A percentile compares a stretch with the other conserved stretches of the same genome.
Conservation (phyloP, 345 rosid species). For the Murraya koenigii region DNA sequence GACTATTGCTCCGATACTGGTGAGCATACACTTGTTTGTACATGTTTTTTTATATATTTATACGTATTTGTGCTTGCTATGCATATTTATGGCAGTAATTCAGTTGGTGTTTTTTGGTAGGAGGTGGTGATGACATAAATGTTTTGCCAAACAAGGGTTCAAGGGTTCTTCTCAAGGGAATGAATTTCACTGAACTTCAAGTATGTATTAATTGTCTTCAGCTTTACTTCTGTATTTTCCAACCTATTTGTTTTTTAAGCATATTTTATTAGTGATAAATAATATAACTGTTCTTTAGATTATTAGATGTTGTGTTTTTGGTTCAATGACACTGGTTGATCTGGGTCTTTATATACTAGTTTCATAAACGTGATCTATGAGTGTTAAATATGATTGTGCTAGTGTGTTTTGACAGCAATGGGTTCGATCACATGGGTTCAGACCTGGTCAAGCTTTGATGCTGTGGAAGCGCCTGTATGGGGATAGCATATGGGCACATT, state of each 20-base stretch:
- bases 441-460: constrained; percentile 95
- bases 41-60: not conserved
- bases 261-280: not conserved
- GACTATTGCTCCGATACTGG: constrained; percentile 18
- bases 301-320: not conserved
- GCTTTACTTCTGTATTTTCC: not conserved
- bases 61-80: not conserved
- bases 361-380: not conserved
- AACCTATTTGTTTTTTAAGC: not conserved
- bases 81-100: not conserved
- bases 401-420: constrained; percentile 50
- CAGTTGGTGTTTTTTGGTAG: not conserved
- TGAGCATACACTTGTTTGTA: not conserved
- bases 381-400: not conserved
- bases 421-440: constrained; percentile 80
- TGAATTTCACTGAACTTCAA: constrained; percentile 66
- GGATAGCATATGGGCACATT: constrained; percentile 64
- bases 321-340: not conserved
- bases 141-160: constrained; percentile 22
- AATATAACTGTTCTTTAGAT: not conserved
- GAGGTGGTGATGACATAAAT: constrained; percentile 15
- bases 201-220: constrained; percentile 28
- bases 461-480: constrained; percentile 92
- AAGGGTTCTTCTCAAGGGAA: constrained; percentile 68
- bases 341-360: not conserved